Conservation (phyloP, 2,329 filamentous ascomycete species). For the Fusarium proliferatum region DNA sequence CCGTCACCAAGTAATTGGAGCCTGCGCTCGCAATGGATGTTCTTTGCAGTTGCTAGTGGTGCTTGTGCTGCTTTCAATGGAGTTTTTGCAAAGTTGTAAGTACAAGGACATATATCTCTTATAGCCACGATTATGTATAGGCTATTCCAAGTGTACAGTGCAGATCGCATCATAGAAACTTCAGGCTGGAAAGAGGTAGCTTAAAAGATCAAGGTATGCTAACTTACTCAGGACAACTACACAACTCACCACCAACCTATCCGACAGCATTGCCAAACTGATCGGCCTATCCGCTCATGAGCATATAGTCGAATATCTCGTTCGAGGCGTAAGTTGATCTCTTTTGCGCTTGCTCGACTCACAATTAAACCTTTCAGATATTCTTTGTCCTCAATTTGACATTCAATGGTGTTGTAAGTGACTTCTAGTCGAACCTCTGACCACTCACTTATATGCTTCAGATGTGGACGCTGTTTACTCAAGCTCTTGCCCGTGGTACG, state of each 20-base stretch:
- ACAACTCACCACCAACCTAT: constrained; percentile 62
- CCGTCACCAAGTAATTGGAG: constrained; percentile 41
- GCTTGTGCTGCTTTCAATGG: constrained; percentile 84
- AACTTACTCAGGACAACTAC: constrained; percentile 62
- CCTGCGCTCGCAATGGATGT: constrained; percentile 66
- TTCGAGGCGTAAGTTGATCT: constrained; percentile 59
- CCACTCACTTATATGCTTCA: constrained; percentile 41
- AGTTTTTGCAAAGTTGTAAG: constrained; percentile 84
- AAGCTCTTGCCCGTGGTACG: constrained; percentile 76
- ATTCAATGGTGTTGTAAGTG: constrained; percentile 76
- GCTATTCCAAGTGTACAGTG: background rate
- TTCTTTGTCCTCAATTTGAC: constrained; percentile 81
- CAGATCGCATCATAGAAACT: background rate
- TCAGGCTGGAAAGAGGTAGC: too few species aligned
- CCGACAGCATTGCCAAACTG: constrained; percentile 56
- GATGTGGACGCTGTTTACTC: constrained; percentile 88
- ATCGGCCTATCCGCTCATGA: constrained; percentile 58
- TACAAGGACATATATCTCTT: constrained; percentile 30
- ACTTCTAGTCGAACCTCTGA: background rate
- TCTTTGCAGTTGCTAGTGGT: constrained; percentile 78
- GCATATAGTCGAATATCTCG: constrained; percentile 58
- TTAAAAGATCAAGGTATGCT: background rate
- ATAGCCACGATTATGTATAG: background rate
- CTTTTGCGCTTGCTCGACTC: background rate
- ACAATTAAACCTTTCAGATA: constrained; percentile 55